Conservation (phyloP, 2,329 filamentous ascomycete species). For the Cercospora sp. region DNA sequence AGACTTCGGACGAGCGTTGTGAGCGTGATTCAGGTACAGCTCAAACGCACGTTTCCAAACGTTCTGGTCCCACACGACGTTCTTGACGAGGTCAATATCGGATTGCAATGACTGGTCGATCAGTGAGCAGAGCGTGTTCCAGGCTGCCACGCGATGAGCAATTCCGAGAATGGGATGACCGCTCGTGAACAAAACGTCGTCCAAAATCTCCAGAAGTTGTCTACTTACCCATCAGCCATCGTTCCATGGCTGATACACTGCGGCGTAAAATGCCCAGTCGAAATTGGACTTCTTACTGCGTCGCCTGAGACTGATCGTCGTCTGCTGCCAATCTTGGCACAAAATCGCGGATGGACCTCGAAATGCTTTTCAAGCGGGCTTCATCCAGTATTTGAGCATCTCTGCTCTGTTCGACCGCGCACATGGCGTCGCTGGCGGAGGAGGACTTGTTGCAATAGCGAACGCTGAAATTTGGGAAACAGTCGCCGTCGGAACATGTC, state of each 20-base stretch:
- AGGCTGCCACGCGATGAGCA: constrained; percentile 49
- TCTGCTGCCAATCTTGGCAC: constrained; percentile 14
- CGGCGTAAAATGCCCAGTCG: background rate
- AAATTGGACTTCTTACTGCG: constrained; percentile 27
- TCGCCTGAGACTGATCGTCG: constrained; percentile 15
- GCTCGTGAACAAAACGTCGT: constrained; percentile 28
- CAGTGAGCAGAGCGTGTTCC: constrained; percentile 49
- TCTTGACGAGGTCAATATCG: constrained; percentile 27
- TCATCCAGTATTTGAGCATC: constrained; percentile 18
- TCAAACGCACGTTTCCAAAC: constrained; percentile 44
- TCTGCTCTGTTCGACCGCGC: background rate
- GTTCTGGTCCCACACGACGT: constrained; percentile 38
- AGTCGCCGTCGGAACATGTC: background rate
- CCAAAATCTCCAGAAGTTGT: constrained; percentile 23
- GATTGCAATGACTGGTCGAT: constrained; percentile 44
- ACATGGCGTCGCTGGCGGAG: background rate
- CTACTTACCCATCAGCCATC: constrained; percentile 32
- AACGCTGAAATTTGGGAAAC: background rate
- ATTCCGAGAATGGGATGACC: constrained; percentile 26
- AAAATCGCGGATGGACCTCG: constrained; percentile 22
- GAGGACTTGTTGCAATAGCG: background rate
- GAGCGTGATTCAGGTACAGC: constrained; percentile 46
- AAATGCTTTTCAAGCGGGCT: constrained; percentile 20
- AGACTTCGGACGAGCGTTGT: constrained; percentile 49
- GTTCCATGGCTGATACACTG: constrained; percentile 8